Evolutionary conservation across 2,329 filamentous ascomycete species (phyloP).

Genomic region (Sarocladium brachiariae): DNA sequence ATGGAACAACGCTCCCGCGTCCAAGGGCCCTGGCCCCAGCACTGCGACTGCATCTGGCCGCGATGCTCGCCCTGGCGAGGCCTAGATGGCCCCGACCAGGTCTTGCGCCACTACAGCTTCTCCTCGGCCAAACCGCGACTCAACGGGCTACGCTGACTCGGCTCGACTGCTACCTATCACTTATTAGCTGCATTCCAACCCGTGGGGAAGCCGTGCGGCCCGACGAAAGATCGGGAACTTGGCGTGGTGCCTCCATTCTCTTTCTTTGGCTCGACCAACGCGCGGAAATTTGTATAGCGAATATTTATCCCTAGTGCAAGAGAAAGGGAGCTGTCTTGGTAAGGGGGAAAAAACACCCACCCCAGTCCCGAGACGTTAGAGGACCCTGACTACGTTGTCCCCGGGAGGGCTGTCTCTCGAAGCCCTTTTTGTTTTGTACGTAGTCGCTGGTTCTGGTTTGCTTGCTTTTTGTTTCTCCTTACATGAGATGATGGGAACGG

Average conservation of each 20-base stretch:
- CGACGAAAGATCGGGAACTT: too few species aligned
- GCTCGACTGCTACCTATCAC: not conserved
- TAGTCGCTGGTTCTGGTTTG: not conserved
- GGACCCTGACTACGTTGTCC: too few species aligned
- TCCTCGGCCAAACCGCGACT: conserved; percentile 6
- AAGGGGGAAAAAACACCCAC: too few species aligned
- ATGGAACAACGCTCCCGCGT: conserved; percentile 67
- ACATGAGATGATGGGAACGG: conserved; percentile 6
- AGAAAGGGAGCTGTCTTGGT: too few species aligned
- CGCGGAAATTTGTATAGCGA: conserved; percentile 7
- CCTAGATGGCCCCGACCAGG: conserved; percentile 29
- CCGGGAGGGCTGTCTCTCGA: too few species aligned
- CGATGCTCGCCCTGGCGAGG: conserved; percentile 40
- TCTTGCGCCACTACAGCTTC: conserved; percentile 15
- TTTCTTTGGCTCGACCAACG: not conserved
- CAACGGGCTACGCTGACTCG: not conserved
- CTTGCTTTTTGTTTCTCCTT: not conserved
- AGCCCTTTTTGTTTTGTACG: too few species aligned
- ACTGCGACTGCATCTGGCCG: conserved; percentile 49
- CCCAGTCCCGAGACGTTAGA: too few species aligned
- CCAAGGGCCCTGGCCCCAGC: conserved; percentile 32
- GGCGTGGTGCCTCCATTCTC: too few species aligned
- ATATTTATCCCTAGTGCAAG: not conserved
- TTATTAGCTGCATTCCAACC: not conserved
- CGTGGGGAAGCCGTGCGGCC: not conserved